Conservation (phyloP, 345 rosid genomes). For the Mallotus nudiflorus region DNA sequence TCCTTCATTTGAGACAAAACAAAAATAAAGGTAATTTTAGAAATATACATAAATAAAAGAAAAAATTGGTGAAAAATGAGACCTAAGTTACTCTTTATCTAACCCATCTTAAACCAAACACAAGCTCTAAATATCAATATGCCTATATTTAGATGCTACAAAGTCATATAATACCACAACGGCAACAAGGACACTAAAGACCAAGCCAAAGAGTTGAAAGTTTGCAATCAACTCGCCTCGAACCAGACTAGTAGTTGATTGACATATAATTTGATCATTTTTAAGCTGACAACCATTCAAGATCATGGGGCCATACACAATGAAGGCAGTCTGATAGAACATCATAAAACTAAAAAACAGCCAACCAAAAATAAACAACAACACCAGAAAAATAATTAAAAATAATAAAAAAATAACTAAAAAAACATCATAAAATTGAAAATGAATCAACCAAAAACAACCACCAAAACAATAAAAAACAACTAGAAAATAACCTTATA, state of each 20-base stretch:
- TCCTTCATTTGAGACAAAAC: too few species aligned
- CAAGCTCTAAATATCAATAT: constrained; percentile 23
- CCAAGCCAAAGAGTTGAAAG: constrained; percentile 72
- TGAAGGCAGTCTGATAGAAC: constrained; percentile 97
- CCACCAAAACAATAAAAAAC: too few species aligned
- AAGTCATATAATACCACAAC: constrained; percentile 58
- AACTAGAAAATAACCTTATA: too few species aligned
- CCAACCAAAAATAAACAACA: constrained; percentile 78
- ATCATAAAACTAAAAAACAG: too few species aligned
- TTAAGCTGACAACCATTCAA: constrained; percentile 72
- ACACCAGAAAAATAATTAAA: too few species aligned
- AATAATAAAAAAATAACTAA: too few species aligned
- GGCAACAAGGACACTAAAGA: constrained; percentile 58
- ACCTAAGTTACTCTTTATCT: constrained; percentile 23
- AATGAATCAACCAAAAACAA: too few species aligned
- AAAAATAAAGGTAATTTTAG: too few species aligned
- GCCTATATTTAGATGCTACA: constrained; percentile 59
- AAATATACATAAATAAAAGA: too few species aligned
- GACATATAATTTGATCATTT: constrained; percentile 48
- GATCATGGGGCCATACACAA: constrained; percentile 92
- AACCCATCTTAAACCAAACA: too few species aligned
- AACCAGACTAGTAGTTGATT: constrained; percentile 46
- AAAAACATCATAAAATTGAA: too few species aligned
- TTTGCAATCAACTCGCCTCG: constrained; percentile 86
- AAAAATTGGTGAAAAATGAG: background rate